These are phyloP conservation scores for Ilyonectria mors-panacis DNA, from an alignment of 2,329 filamentous ascomycete species.

Conservation along the genomic window DNA sequence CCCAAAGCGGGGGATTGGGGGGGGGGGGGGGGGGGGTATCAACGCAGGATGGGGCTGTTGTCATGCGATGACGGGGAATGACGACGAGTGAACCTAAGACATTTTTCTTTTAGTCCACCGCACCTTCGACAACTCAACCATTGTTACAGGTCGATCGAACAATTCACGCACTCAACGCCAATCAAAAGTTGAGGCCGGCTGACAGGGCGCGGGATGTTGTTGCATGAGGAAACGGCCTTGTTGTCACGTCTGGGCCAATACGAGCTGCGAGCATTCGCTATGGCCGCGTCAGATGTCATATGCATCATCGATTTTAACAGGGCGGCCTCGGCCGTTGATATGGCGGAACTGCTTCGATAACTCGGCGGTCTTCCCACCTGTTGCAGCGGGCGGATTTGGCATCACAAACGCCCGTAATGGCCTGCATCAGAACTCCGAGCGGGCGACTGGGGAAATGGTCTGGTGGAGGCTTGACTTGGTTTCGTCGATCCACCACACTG, in stretches of 20 bases:
- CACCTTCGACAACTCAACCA: not conserved
- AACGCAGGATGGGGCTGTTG: not conserved
- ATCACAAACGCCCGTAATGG: not conserved
- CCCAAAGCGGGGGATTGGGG: not conserved
- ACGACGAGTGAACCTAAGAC: not conserved
- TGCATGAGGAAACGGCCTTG: not conserved
- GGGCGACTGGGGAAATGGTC: not conserved
- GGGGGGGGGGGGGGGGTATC: not conserved
- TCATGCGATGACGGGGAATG: not conserved
- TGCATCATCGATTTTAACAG: not conserved
- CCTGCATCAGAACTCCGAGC: not conserved
- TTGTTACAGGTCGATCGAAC: not conserved
- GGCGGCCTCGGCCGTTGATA: not conserved
- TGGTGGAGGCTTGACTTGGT: constrained; percentile 2
- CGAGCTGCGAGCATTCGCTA: not conserved
- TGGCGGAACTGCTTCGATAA: not conserved
- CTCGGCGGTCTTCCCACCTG: not conserved
- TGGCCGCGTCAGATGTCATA: not conserved
- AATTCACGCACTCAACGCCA: not conserved
- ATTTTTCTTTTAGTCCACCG: not conserved
- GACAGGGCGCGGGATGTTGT: not conserved
- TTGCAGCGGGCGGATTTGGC: not conserved
- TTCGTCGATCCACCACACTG: constrained; percentile 1
- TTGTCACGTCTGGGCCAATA: not conserved
- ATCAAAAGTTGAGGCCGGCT: not conserved